Base-by-base conservation (phyloP, 805 yeast species). In the Candida ipomoeae region DNA sequence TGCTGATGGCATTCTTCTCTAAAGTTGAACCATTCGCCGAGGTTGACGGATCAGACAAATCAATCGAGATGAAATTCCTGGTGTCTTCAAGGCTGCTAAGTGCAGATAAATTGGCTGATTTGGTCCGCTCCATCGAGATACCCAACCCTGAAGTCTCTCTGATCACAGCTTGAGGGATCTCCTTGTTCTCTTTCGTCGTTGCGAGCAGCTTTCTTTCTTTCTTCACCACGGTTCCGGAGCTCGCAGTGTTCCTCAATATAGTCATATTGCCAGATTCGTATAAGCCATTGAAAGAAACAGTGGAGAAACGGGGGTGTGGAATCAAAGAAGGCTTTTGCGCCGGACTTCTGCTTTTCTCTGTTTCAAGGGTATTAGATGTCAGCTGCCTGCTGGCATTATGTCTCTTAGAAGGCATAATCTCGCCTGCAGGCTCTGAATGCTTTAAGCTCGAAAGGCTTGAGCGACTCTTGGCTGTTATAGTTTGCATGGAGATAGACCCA, bases 231-330 rank as follows among this genome's bases (percentile, higher is more conserved):
- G 61, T 56, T 15, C 60, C 60, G 5, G 55, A 54, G 21, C 58
- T 49, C 33, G 48, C 43, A 1, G 54, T 51, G 41, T 48, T 50
- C 31, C 52, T 48, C 40, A 51, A 33, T 11, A 52, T 50, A 18
- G 50, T 49, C 48, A 40, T 29, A 17, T 44, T 45, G n/a, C 37
- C 45, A 17, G 55, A 41, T 15, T 47, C 48, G 32, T 52, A 50
- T 48, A 73, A 57, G 2, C 73, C 76, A 45, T 71, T 71, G 57
- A 74, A 70, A 0, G 78, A 72, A 46, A 74, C 64, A 35, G 69
- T 62, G 0, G 78, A 74, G 49, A 74, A 74, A 34, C 73, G 58
- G 10, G 77, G 77, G 46, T 74, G 73, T 6, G 78, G 78, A 35
- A 71, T 68, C 47, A 69, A 59, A 7, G 43, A 44, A 20, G 41